Percentiles rank a stretch among this genome's conserved stretches.
These are phyloP conservation scores for Neoboletus subvelutipes DNA, from an alignment of 768 basidiomycete species.

Conservation along the genomic window DNA sequence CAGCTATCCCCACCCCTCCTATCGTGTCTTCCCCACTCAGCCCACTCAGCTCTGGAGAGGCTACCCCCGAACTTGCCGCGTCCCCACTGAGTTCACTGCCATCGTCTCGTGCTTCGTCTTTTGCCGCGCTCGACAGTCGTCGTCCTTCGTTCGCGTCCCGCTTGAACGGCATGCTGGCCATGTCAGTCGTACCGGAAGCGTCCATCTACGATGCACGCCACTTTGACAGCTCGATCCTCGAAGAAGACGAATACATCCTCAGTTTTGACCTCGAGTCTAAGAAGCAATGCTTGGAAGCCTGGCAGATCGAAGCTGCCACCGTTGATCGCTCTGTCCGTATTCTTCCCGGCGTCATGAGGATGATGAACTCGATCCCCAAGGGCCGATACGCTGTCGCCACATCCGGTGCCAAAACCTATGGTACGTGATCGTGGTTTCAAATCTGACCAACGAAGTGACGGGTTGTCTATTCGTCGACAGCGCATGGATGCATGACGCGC, in stretches of 20 bases:
- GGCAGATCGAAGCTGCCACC: constrained; percentile 54
- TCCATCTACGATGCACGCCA: constrained; percentile 21
- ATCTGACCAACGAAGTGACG: neutral
- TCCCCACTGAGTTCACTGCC: constrained; percentile 40
- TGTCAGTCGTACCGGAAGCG: constrained; percentile 35
- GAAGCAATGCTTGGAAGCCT: constrained; percentile 43
- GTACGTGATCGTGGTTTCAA: constrained; percentile 34
- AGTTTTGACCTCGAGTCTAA: constrained; percentile 26
- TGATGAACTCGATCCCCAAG: constrained; percentile 65
- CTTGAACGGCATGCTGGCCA: constrained; percentile 40
- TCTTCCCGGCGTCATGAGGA: constrained; percentile 63
- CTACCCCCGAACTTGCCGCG: constrained; percentile 42
- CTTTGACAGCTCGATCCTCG: constrained; percentile 32
- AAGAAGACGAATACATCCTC: constrained; percentile 37
- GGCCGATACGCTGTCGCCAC: constrained; percentile 74
- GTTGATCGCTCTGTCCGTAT: constrained; percentile 68
- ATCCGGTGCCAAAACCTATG: constrained; percentile 70
- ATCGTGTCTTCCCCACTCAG: constrained; percentile 9
- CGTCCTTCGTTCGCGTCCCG: constrained; percentile 49
- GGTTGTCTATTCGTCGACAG: constrained; percentile 24
- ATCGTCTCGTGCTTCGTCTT: constrained; percentile 45
- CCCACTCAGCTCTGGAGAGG: constrained; percentile 33
- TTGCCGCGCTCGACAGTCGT: constrained; percentile 34
- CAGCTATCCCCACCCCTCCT: constrained; percentile 25
- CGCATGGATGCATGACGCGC: constrained; percentile 67